Conservation (phyloP, 345 rosid species). For the Moringa oleifera region DNA sequence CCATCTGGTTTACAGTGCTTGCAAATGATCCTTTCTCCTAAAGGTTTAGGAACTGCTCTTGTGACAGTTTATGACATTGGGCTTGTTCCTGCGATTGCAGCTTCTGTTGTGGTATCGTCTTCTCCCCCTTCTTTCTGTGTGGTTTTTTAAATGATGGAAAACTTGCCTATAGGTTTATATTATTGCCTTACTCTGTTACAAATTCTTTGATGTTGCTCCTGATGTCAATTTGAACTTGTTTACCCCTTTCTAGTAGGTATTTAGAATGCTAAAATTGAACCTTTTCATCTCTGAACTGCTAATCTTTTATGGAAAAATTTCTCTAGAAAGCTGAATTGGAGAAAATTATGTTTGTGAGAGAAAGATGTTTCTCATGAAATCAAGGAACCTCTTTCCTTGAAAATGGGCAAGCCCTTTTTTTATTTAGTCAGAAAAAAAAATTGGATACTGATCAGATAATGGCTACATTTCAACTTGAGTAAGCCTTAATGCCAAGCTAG, state of each 20-base stretch:
- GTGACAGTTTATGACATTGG: conserved; percentile 78
- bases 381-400: not conserved
- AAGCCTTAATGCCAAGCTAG: too few species aligned
- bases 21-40: conserved; percentile 67
- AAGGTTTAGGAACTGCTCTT: conserved; percentile 73
- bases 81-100: conserved; percentile 63
- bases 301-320: not conserved
- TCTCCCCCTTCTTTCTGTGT: conserved; percentile 5
- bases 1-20: conserved; percentile 71
- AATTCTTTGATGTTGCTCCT: too few species aligned
- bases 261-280: too few species aligned
- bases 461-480: not conserved
- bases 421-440: too few species aligned
- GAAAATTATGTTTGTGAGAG: too few species aligned
- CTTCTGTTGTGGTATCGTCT: conserved; percentile 64
- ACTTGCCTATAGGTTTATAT: not conserved
- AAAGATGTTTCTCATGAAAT: too few species aligned
- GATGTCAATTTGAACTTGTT: too few species aligned
- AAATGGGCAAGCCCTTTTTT: not conserved
- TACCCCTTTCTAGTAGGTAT: too few species aligned
- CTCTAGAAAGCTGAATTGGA: not conserved
- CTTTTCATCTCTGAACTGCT: not conserved
- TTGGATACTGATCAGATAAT: too few species aligned
- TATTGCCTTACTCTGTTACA: not conserved
- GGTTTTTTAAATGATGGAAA: conserved; percentile 5